Percentiles rank a stretch among this genome's conserved stretches.
Evolutionary conservation across 345 rosid species (phyloP).

Genomic region (Murraya paniculata): DNA sequence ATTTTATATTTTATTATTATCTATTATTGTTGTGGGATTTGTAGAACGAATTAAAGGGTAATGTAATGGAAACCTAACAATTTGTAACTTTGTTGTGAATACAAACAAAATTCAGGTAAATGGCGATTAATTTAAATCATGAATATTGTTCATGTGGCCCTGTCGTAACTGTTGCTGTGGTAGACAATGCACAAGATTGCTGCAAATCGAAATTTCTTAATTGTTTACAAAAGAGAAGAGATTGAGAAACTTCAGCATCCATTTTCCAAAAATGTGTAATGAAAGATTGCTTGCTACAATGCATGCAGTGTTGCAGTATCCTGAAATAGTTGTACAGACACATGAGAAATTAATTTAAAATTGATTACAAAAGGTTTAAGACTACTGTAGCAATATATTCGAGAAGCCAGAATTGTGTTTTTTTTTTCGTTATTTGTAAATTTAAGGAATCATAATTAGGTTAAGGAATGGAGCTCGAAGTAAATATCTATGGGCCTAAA

Average conservation of each 20-base stretch:
- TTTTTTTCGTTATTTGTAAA: too few relatives aligned
- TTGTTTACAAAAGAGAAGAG: background rate
- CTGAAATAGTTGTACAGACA: background rate
- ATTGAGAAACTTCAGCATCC: background rate
- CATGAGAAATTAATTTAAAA: background rate
- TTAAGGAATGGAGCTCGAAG: too few relatives aligned
- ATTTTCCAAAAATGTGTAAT: background rate
- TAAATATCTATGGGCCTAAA: too few relatives aligned
- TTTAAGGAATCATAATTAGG: too few relatives aligned
- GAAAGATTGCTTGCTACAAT: background rate
- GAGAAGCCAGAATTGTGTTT: too few relatives aligned
- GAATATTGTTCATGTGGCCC: background rate
- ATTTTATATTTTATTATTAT: background rate
- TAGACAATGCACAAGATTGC: background rate
- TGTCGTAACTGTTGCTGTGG: background rate
- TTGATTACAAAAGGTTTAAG: background rate
- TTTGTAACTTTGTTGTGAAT: slow-evolving; percentile 25
- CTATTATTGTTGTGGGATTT: background rate
- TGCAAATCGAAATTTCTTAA: background rate
- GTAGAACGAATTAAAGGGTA: background rate
- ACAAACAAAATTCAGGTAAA: slow-evolving; percentile 34
- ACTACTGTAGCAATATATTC: too few relatives aligned
- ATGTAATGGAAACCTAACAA: slow-evolving; percentile 37
- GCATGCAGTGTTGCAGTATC: background rate
- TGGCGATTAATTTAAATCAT: background rate